Evolutionary conservation across 495 filamentous ascomycete genomes (phyloP), one percentile per base, ranked within the genome.

Genomic region (Penicillium flavigenum): DNA sequence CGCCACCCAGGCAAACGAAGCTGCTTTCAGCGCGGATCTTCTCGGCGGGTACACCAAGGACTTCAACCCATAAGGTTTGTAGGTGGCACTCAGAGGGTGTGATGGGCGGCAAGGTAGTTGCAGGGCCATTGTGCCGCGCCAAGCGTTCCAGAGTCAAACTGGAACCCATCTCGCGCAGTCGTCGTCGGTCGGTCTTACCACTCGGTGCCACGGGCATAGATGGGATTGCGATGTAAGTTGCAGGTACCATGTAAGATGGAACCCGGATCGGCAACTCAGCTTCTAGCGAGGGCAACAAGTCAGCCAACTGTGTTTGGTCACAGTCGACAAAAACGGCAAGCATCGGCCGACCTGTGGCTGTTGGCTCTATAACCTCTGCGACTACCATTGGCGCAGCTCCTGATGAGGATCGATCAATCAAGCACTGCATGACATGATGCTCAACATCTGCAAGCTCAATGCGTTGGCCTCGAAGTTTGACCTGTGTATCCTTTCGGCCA

Each of bases 1-100:
- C 47, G 22, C 47, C 47, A 5, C 47, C 47, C 5, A 50, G 32
- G 12, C 32, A 20, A 12, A 50, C 12, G 32, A 50, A 50, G 19
- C 12, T 38, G 11, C 22, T 20, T 12, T 11, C 17, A 3, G 17
- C 47, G 0, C 29, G 19, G 38, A 50, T 26, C 9, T 19, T 20
- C 3, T 32, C 47, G 4, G 31, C 17, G 2, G 29, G 29, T 4
- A 50, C 12, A 12, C 17, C 47, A 2, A 50, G 31, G 4, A 50
- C 17, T 16, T 12, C 19, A 5, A 14, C 31, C 47, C 47, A 50
- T 20, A 50, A 14, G 16, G 10, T 31, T 11, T 50, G 47, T 16
- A 50, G 31, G 5, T 22, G 32, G 19, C 17, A 24, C 17, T 50
- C 19, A 8, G 20, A 12, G 5, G 4, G 2, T n/a, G 31, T 38